phyloP scores from a whole-genome alignment of 441 rosid species.

The Bocquillonia castaneifolia region DNA sequence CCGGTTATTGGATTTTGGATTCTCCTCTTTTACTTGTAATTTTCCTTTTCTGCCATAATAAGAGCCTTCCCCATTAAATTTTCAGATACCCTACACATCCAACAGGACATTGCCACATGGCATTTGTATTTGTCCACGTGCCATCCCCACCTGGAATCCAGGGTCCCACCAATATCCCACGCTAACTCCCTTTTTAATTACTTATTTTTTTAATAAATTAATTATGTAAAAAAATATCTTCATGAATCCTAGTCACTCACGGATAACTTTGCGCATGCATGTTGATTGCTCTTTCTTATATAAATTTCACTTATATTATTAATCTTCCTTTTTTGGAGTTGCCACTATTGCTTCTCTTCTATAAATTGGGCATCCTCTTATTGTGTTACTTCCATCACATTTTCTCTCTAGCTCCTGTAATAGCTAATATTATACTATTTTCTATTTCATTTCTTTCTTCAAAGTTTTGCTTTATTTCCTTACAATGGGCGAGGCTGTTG shows the following conservation, averaged over 20 bases:
- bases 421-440: no score
- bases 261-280: neutral
- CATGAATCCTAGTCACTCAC: neutral
- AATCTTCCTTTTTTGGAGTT: no score
- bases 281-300: no score
- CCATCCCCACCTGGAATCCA: neutral
- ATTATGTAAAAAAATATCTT: neutral
- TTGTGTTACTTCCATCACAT: no score
- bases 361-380: no score
- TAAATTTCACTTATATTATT: no score
- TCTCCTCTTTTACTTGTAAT: neutral
- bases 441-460: no score
- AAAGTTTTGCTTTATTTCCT: neutral
- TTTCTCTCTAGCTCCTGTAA: no score
- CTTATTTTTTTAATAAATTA: no score
- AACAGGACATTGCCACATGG: slow-evolving; percentile 16
- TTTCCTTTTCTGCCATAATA: neutral
- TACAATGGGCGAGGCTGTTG: slow-evolving; percentile 62
- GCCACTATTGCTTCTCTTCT: no score
- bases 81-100: neutral
- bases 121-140: slow-evolving; percentile 12
- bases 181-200: slow-evolving; percentile 18
- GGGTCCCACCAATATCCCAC: slow-evolving; percentile 42
- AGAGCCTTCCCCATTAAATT: no score
- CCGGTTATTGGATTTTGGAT: no score